Evolutionary conservation across 345 rosid genomes (phyloP).

Genomic region (Eucalyptus curtisii): DNA sequence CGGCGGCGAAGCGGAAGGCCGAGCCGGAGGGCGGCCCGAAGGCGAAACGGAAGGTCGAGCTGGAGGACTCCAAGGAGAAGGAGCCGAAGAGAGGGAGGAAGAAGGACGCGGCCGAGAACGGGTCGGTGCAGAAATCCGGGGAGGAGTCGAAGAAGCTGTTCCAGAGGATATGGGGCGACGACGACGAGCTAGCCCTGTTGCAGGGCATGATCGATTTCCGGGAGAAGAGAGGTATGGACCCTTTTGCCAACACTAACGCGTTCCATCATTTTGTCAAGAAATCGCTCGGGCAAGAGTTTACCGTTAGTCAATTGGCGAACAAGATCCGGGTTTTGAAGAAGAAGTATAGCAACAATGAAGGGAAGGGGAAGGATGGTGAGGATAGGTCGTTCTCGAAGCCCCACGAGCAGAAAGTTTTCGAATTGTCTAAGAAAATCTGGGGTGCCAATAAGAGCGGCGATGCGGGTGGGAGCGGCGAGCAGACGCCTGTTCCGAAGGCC

Average conservation of each 20-base stretch:
- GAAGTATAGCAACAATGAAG: neutral
- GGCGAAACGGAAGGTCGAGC: neutral
- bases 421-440: neutral
- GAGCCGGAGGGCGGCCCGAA: neutral
- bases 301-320: neutral
- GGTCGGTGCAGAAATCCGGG: neutral
- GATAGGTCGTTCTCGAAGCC: neutral
- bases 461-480: neutral
- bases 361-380: neutral
- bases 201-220: conserved; percentile 13
- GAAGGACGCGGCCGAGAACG: neutral
- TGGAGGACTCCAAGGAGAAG: neutral
- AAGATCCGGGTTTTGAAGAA: conserved; percentile 3
- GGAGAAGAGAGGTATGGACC: neutral
- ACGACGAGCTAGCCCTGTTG: conserved; percentile 10
- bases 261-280: conserved; percentile 8
- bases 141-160: neutral
- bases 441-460: neutral
- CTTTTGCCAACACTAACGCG: neutral
- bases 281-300: neutral
- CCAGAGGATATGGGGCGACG: conserved; percentile 14
- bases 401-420: neutral
- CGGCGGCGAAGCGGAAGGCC: neutral
- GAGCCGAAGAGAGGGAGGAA: neutral
- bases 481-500: neutral